Conservation (phyloP, 768 basidiomycete genomes). For the Ramaria sp. region DNA sequence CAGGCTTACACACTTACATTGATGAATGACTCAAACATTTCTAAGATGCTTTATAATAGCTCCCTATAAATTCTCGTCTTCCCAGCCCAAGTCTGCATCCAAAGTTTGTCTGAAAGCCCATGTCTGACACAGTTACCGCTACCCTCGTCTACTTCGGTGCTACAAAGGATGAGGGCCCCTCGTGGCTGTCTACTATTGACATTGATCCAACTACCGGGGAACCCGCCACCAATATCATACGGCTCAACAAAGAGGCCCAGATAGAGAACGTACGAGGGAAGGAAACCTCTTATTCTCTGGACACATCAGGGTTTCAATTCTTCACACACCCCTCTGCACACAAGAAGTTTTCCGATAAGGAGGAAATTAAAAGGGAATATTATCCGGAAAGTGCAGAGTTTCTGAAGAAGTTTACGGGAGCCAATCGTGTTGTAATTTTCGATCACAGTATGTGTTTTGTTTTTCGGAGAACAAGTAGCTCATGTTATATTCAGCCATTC, state of each 20-base stretch:
- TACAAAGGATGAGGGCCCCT: conserved; percentile 28
- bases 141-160: conserved; percentile 24
- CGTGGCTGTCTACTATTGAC: conserved; percentile 29
- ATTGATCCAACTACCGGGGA: conserved; percentile 24
- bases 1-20: too few species aligned
- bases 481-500: conserved; percentile 26
- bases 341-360: conserved; percentile 37
- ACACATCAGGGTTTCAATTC: conserved; percentile 42
- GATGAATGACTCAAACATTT: too few species aligned
- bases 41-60: too few species aligned
- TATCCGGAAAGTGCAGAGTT: conserved; percentile 51
- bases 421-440: too few species aligned
- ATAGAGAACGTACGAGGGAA: conserved; percentile 47
- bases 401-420: too few species aligned
- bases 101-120: too few species aligned
- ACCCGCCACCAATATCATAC: conserved; percentile 25
- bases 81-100: neutral
- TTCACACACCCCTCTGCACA: conserved; percentile 28
- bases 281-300: conserved; percentile 33
- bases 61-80: too few species aligned
- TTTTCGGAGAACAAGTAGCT: conserved; percentile 45
- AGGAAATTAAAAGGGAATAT: conserved; percentile 42
- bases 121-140: conserved; percentile 9
- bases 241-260: conserved; percentile 21
- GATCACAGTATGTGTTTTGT: conserved; percentile 40